Evolutionary conservation across 2,329 filamentous ascomycete species (phyloP).

Genomic region (Mariannaea elegans): DNA sequence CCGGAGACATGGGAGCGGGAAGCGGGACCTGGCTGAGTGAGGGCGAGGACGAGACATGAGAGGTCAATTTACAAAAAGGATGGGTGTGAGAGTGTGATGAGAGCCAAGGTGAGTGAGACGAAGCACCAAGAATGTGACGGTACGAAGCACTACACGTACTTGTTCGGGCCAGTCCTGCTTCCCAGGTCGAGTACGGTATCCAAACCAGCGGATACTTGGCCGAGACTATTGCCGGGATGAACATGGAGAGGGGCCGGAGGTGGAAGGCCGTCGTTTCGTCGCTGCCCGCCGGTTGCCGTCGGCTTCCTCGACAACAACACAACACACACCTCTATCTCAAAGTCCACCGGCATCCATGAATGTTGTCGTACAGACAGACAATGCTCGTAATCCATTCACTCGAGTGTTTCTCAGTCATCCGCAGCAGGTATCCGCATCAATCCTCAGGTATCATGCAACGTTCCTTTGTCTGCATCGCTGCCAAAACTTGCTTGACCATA

Average conservation of each 20-base stretch:
- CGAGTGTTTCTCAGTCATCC: neutral
- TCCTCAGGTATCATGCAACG: conserved; percentile 12
- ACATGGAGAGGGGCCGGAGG: conserved; percentile 22
- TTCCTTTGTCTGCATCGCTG: conserved; percentile 6
- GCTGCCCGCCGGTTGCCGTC: conserved; percentile 37
- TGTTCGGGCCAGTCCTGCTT: conserved; percentile 3
- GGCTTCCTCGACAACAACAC: conserved; percentile 10
- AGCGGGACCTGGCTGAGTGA: conserved; percentile 16
- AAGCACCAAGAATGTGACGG: conserved; percentile 2
- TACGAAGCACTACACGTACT: neutral
- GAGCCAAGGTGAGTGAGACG: conserved; percentile 8
- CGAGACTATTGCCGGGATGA: conserved; percentile 1
- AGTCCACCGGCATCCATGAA: neutral
- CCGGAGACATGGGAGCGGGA: conserved; percentile 26
- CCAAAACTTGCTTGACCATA: neutral
- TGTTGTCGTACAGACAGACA: neutral
- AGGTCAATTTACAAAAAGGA: neutral
- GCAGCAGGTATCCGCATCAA: conserved; percentile 1
- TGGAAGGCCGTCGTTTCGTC: conserved; percentile 22
- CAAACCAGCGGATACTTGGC: conserved; percentile 11
- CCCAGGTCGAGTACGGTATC: neutral
- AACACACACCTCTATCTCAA: too few species aligned
- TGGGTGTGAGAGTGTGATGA: neutral
- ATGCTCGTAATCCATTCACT: neutral
- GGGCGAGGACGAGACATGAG: conserved; percentile 16